phyloP scores from a whole-genome alignment of 2,329 filamentous ascomycete genomes.

The Paradendryphiella salina region DNA sequence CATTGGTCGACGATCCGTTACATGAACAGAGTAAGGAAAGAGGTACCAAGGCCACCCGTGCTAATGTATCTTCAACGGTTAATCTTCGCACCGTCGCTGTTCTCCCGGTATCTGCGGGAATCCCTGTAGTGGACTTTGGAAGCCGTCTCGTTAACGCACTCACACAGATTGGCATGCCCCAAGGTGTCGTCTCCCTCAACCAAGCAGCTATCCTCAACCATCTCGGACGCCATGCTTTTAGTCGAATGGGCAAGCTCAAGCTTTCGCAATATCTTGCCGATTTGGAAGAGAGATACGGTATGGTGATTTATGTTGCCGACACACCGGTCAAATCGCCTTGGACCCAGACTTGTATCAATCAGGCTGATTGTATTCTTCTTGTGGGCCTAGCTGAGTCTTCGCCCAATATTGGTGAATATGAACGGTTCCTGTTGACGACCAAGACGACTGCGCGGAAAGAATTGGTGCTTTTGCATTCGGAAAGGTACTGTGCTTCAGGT shows the following conservation, averaged over 20 bases:
- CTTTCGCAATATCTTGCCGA: conserved; percentile 95
- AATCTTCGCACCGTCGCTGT: conserved; percentile 93
- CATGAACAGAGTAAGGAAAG: conserved; percentile 67
- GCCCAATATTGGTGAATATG: conserved; percentile 90
- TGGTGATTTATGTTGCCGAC: conserved; percentile 94
- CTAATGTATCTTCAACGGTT: conserved; percentile 77
- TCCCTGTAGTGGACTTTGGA: conserved; percentile 95
- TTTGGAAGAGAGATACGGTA: conserved; percentile 92
- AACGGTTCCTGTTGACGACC: conserved; percentile 92
- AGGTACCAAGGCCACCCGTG: conserved; percentile 58
- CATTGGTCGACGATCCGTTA: conserved; percentile 79
- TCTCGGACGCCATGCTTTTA: conserved; percentile 93
- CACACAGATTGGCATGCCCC: conserved; percentile 83
- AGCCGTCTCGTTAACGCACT: conserved; percentile 84
- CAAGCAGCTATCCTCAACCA: conserved; percentile 94
- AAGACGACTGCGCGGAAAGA: conserved; percentile 96
- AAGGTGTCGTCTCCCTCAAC: conserved; percentile 88
- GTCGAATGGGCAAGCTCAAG: conserved; percentile 94
- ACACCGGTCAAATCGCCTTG: conserved; percentile 96
- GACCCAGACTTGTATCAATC: conserved; percentile 97
- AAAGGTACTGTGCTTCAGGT: conserved; percentile 83
- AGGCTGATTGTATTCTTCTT: conserved; percentile 93
- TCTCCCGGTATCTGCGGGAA: conserved; percentile 84
- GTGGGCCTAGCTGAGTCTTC: conserved; percentile 90
- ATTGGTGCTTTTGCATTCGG: conserved; percentile 83